phyloP scores from a whole-genome alignment of 2,329 filamentous ascomycete genomes.

The Colletotrichum lupini region DNA sequence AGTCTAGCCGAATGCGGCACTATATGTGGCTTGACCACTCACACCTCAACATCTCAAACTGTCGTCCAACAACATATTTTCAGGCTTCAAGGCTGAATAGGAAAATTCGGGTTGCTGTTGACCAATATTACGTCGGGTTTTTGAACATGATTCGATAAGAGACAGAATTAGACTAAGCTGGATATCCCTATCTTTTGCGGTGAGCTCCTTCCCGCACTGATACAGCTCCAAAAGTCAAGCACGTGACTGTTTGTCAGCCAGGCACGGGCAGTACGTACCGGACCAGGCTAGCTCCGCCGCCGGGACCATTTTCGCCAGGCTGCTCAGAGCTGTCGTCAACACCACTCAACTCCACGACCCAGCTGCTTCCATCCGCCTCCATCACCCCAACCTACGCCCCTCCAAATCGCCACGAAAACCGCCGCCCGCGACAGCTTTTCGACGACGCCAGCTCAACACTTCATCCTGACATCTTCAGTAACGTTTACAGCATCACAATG shows the following conservation, averaged over 20 bases:
- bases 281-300: slow-evolving; percentile 37
- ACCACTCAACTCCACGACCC: slow-evolving; percentile 27
- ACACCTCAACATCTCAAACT: neutral
- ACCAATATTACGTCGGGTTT: too few species aligned
- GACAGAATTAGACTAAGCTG: neutral
- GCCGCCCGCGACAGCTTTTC: neutral
- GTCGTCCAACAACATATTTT: neutral
- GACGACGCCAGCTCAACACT: neutral
- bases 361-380: slow-evolving; percentile 34
- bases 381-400: slow-evolving; percentile 26
- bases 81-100: too few species aligned
- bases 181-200: neutral
- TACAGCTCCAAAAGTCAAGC: neutral
- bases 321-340: slow-evolving; percentile 47
- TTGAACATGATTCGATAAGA: neutral
- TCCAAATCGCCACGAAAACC: neutral
- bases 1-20: neutral
- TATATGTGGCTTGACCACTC: neutral
- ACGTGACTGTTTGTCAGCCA: slow-evolving; percentile 31
- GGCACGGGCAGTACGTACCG: slow-evolving; percentile 1
- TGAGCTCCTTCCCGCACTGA: neutral
- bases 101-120: too few species aligned
- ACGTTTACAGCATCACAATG: slow-evolving; percentile 64
- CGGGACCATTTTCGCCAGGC: slow-evolving; percentile 41
- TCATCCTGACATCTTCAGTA: neutral